Evolutionary conservation across 345 rosid genomes (phyloP).

Genomic region (Stellera chamaejasme): DNA sequence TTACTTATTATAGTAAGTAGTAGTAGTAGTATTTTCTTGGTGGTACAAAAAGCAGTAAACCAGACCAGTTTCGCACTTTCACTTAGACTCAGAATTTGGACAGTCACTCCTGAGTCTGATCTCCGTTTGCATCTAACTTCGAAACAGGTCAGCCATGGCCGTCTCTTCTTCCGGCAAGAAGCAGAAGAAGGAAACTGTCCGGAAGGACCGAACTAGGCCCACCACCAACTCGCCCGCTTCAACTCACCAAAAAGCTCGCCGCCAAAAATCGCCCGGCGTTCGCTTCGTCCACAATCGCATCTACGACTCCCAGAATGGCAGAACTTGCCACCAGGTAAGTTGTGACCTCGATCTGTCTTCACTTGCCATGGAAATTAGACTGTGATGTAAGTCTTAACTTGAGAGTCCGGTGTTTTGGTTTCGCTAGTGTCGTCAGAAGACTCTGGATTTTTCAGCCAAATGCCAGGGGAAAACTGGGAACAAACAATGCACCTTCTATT

Average conservation of each 20-base stretch:
- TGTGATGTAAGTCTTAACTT: not conserved
- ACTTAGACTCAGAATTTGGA: no score
- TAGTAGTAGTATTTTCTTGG: no score
- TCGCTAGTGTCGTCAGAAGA: conserved; percentile 31
- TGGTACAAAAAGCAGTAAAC: no score
- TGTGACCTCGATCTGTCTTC: not conserved
- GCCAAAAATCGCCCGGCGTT: conserved; percentile 13
- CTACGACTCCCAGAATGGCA: conserved; percentile 18
- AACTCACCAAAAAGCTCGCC: not conserved
- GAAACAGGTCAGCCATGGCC: not conserved
- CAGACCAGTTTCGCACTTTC: no score
- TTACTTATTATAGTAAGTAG: no score
- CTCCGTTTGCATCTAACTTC: not conserved
- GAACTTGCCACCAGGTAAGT: conserved; percentile 14
- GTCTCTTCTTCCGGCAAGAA: not conserved
- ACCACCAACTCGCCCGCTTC: not conserved
- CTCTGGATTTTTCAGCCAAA: conserved; percentile 20
- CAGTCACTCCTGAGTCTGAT: no score
- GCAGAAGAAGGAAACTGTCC: not conserved
- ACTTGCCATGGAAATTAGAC: not conserved
- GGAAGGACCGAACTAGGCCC: not conserved
- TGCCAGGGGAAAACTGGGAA: conserved; percentile 16
- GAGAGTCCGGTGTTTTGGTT: conserved; percentile 5
- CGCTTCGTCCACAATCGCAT: conserved; percentile 14
- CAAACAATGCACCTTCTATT: conserved; percentile 15